phyloP scores from a whole-genome alignment of 2,329 filamentous ascomycete species.

The Phyllosticta citrichinensis region DNA sequence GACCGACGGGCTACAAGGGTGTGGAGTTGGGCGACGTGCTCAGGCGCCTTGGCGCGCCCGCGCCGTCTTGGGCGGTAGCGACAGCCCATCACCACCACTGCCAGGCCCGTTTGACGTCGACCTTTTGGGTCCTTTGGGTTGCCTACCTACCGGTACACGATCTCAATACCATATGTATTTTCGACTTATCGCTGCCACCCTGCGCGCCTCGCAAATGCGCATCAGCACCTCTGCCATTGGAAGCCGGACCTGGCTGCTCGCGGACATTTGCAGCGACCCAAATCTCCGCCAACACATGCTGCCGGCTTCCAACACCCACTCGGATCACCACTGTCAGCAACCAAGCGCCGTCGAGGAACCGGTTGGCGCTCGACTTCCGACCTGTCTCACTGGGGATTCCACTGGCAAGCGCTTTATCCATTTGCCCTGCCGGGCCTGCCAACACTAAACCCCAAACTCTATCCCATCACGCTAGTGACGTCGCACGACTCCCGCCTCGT shows the following conservation, averaged over 20 bases:
- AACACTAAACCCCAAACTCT: background rate
- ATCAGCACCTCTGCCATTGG: background rate
- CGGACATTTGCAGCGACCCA: background rate
- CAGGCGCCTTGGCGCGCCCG: background rate
- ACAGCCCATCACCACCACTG: background rate
- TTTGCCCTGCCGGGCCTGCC: background rate
- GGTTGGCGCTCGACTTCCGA: background rate
- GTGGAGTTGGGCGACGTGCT: background rate
- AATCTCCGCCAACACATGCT: background rate
- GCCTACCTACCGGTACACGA: no score
- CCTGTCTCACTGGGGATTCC: background rate
- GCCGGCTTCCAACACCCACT: background rate
- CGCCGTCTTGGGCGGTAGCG: background rate
- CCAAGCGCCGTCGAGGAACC: background rate
- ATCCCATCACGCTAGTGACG: conserved; percentile 30
- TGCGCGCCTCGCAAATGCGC: background rate
- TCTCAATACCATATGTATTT: no score
- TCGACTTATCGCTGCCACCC: background rate
- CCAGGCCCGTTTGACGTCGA: background rate
- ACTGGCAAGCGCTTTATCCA: background rate
- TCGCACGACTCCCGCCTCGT: conserved; percentile 76
- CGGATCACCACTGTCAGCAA: background rate
- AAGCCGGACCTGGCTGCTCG: background rate
- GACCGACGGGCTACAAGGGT: background rate
- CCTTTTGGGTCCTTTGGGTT: background rate